Evolutionary conservation across 805 yeast species (phyloP).

Genomic region (Isabelozyma heimii): DNA sequence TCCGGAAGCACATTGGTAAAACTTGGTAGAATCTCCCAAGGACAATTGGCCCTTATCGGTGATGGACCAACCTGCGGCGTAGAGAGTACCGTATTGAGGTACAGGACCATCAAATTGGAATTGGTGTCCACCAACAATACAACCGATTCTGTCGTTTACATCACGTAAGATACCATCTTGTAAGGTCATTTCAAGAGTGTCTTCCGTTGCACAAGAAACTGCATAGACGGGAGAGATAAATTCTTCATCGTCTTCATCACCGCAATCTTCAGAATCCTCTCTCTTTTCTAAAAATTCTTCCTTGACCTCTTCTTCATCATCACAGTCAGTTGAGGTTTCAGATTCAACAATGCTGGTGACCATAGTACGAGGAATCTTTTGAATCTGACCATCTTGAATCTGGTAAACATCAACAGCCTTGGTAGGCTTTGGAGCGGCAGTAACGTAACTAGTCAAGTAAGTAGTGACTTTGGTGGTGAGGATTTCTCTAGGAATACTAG

Average conservation of each 20-base stretch:
- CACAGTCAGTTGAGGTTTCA: constrained; percentile 1
- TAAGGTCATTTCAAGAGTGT: constrained; percentile 27
- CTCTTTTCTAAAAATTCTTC: background rate
- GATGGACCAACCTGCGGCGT: constrained; percentile 40
- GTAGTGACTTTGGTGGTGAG: constrained; percentile 10
- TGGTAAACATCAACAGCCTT: constrained; percentile 18
- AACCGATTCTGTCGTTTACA: constrained; percentile 30
- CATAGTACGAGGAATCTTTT: constrained; percentile 7
- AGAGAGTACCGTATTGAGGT: constrained; percentile 37
- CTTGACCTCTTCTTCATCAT: background rate
- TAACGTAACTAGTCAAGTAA: constrained; percentile 11
- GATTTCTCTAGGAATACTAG: constrained; percentile 8
- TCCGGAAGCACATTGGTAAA: constrained; percentile 41
- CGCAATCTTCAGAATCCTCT: constrained; percentile 2
- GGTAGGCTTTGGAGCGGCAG: constrained; percentile 22
- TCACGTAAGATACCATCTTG: constrained; percentile 30
- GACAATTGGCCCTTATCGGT: constrained; percentile 30
- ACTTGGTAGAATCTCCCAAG: constrained; percentile 27
- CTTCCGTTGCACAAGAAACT: constrained; percentile 23
- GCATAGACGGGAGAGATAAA: constrained; percentile 22
- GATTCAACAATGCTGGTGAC: background rate
- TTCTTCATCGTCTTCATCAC: constrained; percentile 3
- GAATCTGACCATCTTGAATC: constrained; percentile 29
- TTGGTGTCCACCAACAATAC: constrained; percentile 36
- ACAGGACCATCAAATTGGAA: constrained; percentile 43